phyloP scores from a whole-genome alignment of 768 basidiomycete genomes.

The Myochromella boudieri region DNA sequence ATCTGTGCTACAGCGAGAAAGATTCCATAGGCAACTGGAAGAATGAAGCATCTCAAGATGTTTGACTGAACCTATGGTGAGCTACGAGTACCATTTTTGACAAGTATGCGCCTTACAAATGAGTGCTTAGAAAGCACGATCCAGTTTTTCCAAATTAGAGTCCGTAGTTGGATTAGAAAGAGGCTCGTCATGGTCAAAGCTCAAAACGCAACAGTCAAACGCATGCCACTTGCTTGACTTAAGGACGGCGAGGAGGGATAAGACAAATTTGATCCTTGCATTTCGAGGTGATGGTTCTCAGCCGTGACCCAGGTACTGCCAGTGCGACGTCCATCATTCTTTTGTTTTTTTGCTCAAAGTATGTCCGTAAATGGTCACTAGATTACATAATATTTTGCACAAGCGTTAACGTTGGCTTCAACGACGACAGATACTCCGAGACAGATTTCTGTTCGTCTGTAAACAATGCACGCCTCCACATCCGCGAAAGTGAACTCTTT shows the following conservation, averaged over 20 bases:
- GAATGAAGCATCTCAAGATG: slow-evolving; percentile 56
- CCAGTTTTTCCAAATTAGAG: slow-evolving; percentile 73
- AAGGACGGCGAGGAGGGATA: not conserved
- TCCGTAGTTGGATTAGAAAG: slow-evolving; percentile 62
- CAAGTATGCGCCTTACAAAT: slow-evolving; percentile 41
- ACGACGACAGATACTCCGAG: too few species aligned
- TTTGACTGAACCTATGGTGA: slow-evolving; percentile 43
- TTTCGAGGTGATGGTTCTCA: not conserved
- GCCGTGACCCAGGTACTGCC: too few species aligned
- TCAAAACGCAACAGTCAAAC: slow-evolving; percentile 1
- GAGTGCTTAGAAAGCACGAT: slow-evolving; percentile 67
- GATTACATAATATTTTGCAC: too few species aligned
- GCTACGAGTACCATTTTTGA: not conserved
- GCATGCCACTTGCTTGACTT: not conserved
- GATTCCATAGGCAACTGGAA: slow-evolving; percentile 65
- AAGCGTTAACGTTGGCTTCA: too few species aligned
- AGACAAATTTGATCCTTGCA: not conserved
- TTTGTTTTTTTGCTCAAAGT: too few species aligned
- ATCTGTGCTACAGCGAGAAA: slow-evolving; percentile 66
- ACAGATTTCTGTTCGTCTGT: too few species aligned
- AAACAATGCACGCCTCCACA: slow-evolving; percentile 27
- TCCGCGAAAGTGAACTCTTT: slow-evolving; percentile 23
- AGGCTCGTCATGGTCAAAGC: slow-evolving; percentile 27
- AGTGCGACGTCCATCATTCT: too few species aligned
- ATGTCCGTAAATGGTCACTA: too few species aligned